These are phyloP conservation scores for Apiotrichum veenhuisii DNA, from an alignment of 1,284 basidiomycete genomes.

Conservation along the genomic window DNA sequence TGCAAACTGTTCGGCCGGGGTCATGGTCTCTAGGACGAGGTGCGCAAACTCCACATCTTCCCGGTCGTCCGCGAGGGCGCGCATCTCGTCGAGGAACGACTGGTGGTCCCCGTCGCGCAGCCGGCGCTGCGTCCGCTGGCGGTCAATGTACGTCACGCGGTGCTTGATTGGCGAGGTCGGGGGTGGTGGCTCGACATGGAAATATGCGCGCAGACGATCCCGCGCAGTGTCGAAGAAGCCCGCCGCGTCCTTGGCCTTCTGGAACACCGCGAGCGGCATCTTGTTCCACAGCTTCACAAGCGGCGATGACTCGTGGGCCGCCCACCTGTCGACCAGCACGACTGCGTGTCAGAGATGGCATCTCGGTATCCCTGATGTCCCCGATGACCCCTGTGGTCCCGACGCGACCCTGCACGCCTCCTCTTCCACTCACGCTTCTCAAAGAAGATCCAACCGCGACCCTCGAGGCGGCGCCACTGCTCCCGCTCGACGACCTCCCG, in stretches of 20 bases:
- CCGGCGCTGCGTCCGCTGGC: constrained; percentile 49
- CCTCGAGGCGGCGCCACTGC: constrained; percentile 13
- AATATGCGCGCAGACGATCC: constrained; percentile 7
- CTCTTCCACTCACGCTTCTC: constrained; percentile 16
- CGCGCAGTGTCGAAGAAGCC: constrained; percentile 25
- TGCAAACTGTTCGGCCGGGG: constrained; percentile 44
- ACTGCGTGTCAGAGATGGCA: too few species aligned
- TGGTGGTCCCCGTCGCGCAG: constrained; percentile 61
- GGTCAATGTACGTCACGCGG: constrained; percentile 34
- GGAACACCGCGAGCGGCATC: constrained; percentile 26
- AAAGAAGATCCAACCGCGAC: constrained; percentile 18
- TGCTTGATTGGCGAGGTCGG: background rate
- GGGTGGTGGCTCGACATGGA: background rate
- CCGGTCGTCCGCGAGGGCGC: constrained; percentile 52
- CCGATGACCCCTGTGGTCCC: too few species aligned
- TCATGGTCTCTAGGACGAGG: constrained; percentile 47
- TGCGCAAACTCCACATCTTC: constrained; percentile 60
- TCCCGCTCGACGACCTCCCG: constrained; percentile 14
- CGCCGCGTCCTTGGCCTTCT: constrained; percentile 11
- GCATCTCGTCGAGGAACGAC: constrained; percentile 57
- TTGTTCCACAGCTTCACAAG: constrained; percentile 28
- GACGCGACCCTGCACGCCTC: too few species aligned
- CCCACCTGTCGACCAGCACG: constrained; percentile 32
- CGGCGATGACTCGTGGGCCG: constrained; percentile 28
- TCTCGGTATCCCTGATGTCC: too few species aligned